phyloP scores from a whole-genome alignment of 306 rosid genomes.

The Oxytropis ochrocephala region DNA sequence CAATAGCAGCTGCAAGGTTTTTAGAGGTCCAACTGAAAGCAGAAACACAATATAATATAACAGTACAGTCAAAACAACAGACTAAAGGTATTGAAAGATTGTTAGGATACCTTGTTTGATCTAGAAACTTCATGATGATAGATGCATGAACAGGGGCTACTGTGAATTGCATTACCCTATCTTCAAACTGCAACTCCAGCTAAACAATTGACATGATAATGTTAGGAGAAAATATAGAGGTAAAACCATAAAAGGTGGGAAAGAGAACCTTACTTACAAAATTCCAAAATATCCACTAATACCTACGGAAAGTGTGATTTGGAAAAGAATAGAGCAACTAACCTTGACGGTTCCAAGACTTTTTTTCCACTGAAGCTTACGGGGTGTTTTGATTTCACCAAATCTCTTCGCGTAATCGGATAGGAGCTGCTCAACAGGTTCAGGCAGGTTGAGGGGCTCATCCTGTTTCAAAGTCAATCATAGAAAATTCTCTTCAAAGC shows the following conservation, averaged over 20 bases:
- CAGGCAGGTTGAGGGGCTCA: constrained; percentile 64
- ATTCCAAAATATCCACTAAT: neutral
- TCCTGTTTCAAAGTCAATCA: constrained; percentile 54
- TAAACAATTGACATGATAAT: constrained; percentile 24
- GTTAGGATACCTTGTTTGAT: constrained; percentile 51
- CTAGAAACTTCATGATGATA: constrained; percentile 78
- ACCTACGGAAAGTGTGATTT: neutral
- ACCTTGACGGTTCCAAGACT: constrained; percentile 96
- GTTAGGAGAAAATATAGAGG: constrained; percentile 3
- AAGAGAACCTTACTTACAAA: neutral
- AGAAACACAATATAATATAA: neutral
- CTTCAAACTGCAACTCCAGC: constrained; percentile 94
- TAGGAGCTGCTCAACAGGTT: constrained; percentile 66
- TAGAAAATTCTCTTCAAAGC: constrained; percentile 18
- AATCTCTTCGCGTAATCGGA: constrained; percentile 85
- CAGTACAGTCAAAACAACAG: neutral
- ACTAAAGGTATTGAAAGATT: neutral
- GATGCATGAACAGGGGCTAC: constrained; percentile 87
- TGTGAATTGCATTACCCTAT: constrained; percentile 67
- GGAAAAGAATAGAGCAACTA: constrained; percentile 12
- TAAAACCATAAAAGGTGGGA: neutral
- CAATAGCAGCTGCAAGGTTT: constrained; percentile 70
- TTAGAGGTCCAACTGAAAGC: constrained; percentile 77
- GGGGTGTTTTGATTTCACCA: constrained; percentile 91
- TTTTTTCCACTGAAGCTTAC: constrained; percentile 87